phyloP scores from a whole-genome alignment of 2,329 filamentous ascomycete species.

The Rutstroemia sp. region DNA sequence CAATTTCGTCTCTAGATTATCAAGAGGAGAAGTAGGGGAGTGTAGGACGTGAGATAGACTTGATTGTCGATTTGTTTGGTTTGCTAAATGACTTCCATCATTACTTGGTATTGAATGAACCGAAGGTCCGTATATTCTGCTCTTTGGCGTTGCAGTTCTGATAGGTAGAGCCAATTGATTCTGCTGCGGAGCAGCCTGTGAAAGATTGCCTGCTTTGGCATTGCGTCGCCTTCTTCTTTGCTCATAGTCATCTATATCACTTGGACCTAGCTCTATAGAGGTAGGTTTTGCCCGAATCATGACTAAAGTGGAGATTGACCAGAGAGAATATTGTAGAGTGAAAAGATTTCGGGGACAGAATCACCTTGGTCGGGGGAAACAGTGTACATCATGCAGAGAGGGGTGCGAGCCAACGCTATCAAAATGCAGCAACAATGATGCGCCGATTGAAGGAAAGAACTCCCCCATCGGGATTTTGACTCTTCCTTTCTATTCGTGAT shows the following conservation, averaged over 20 bases:
- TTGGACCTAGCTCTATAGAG: conserved; percentile 18
- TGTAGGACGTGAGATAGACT: background rate
- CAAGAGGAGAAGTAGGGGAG: background rate
- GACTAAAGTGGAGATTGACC: background rate
- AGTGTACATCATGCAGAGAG: background rate
- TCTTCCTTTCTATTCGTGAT: too few species aligned
- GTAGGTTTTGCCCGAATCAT: conserved; percentile 26
- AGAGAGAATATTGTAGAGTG: background rate
- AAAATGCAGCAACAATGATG: too few species aligned
- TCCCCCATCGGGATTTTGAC: too few species aligned
- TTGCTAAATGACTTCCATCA: conserved; percentile 3
- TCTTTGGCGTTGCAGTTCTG: background rate
- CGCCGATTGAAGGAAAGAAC: too few species aligned
- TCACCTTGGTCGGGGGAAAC: background rate
- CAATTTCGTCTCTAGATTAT: background rate
- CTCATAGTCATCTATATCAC: conserved; percentile 23
- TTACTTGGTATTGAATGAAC: background rate
- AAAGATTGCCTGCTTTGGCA: background rate
- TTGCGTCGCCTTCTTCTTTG: conserved; percentile 10
- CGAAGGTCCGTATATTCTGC: background rate
- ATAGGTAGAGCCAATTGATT: conserved; percentile 1
- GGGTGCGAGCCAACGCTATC: too few species aligned
- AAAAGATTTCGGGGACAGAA: background rate
- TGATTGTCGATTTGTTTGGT: background rate
- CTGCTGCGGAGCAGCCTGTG: background rate